Conservation (phyloP, 768 basidiomycete genomes). For the Boletus sp. region DNA sequence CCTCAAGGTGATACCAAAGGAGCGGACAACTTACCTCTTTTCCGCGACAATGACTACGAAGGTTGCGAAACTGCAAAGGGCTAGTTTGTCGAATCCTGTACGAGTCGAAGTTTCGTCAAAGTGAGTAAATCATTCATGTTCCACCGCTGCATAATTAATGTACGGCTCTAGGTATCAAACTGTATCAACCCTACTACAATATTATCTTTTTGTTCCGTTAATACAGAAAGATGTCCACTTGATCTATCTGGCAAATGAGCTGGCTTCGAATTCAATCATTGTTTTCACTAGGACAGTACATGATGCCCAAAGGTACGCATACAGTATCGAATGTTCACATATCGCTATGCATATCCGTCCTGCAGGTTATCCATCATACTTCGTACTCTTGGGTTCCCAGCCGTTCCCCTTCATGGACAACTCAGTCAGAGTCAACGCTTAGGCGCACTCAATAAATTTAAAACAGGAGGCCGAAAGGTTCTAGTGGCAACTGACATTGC, state of each 20-base stretch:
- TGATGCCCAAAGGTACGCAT: slow-evolving; percentile 73
- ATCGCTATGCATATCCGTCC: background rate
- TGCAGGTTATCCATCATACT: slow-evolving; percentile 81
- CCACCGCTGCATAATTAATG: background rate
- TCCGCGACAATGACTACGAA: slow-evolving; percentile 99
- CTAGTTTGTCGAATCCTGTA: slow-evolving; percentile 90
- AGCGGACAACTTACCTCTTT: slow-evolving; percentile 93
- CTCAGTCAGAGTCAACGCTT: slow-evolving; percentile 90
- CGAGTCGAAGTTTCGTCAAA: slow-evolving; percentile 91
- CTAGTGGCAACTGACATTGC: slow-evolving; percentile 97
- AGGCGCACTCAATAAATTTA: slow-evolving; percentile 93
- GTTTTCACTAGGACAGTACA: slow-evolving; percentile 95
- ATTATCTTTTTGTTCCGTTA: slow-evolving; percentile 91
- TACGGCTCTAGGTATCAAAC: slow-evolving; percentile 77
- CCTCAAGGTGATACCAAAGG: slow-evolving; percentile 89
- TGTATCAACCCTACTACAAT: slow-evolving; percentile 90
- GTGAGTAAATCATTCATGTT: slow-evolving; percentile 42
- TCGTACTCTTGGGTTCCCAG: slow-evolving; percentile 87
- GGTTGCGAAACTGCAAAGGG: slow-evolving; percentile 92
- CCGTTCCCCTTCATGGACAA: slow-evolving; percentile 94
- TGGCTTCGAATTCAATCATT: slow-evolving; percentile 91
- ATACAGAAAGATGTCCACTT: slow-evolving; percentile 91
- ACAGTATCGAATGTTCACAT: background rate
- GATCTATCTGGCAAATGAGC: slow-evolving; percentile 81
- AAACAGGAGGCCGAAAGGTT: slow-evolving; percentile 86